Conservation (phyloP, 1,139 yeast species). For the Taphrina communis region DNA sequence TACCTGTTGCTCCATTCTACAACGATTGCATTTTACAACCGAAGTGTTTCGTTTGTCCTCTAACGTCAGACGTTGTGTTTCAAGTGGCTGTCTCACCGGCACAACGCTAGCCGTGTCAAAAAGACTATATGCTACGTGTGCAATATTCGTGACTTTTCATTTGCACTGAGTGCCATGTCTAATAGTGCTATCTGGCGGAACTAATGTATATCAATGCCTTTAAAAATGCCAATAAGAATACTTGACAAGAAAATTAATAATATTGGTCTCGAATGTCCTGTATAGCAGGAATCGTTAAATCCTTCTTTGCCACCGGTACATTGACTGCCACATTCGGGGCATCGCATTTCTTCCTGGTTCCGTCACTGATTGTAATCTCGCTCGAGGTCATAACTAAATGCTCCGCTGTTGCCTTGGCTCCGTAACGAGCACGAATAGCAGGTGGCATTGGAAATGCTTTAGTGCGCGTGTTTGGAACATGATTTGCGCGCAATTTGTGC, state of each 20-base stretch:
- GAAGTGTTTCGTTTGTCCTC: background rate
- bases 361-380: background rate
- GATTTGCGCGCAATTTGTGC: background rate
- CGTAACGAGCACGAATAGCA: background rate
- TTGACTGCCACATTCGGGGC: background rate
- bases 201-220: background rate
- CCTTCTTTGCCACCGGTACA: background rate
- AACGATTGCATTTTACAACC: no score
- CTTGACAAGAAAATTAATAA: constrained; percentile 8
- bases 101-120: background rate
- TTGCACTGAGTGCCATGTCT: background rate
- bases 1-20: no score
- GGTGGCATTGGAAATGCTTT: constrained; percentile 7
- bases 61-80: background rate
- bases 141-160: background rate
- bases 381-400: background rate
- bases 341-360: background rate
- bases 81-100: background rate
- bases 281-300: background rate
- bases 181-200: background rate
- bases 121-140: no score
- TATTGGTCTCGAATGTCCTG: constrained; percentile 22
- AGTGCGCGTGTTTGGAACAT: background rate
- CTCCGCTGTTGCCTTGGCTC: background rate
- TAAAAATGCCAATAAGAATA: background rate